Evolutionary conservation across 192 early-diverging fungal genomes (phyloP).

Genomic region (Podila clonocystis): DNA sequence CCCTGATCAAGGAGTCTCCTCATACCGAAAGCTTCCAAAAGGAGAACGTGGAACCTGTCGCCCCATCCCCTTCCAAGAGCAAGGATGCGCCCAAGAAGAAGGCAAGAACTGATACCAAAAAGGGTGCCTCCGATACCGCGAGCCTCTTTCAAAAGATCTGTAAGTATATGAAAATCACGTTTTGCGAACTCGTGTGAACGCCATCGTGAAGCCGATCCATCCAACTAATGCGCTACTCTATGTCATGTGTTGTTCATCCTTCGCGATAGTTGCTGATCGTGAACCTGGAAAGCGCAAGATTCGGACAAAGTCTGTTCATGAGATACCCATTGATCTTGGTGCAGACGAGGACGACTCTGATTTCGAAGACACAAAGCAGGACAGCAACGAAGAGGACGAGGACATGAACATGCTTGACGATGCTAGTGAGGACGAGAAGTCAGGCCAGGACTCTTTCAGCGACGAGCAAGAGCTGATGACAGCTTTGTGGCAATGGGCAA

Average conservation of each 20-base stretch:
- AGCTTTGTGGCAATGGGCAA: conserved; percentile 49
- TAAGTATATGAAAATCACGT: conserved; percentile 9
- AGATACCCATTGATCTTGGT: conserved; percentile 48
- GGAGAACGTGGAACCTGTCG: background rate
- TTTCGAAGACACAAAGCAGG: conserved; percentile 41
- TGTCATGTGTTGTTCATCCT: background rate
- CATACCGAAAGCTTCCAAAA: background rate
- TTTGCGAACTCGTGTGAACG: too few relatives aligned
- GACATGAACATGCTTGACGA: conserved; percentile 49
- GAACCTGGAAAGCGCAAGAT: conserved; percentile 58
- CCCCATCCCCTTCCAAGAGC: conserved; percentile 8
- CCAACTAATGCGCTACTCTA: background rate
- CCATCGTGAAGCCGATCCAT: too few relatives aligned
- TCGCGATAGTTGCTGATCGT: conserved; percentile 50
- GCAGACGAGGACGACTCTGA: conserved; percentile 54
- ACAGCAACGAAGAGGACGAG: conserved; percentile 40
- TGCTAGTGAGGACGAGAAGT: conserved; percentile 42
- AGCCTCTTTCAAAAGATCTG: conserved; percentile 52
- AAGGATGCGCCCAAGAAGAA: conserved; percentile 37
- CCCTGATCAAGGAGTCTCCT: too few relatives aligned
- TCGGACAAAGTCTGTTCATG: conserved; percentile 47
- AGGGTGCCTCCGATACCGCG: conserved; percentile 34
- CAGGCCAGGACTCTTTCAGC: conserved; percentile 29
- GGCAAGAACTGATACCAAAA: conserved; percentile 28
- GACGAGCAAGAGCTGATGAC: conserved; percentile 51